Evolutionary conservation across 2,329 filamentous ascomycete genomes (phyloP).

Genomic region (Ophioceras dolichostomum): DNA sequence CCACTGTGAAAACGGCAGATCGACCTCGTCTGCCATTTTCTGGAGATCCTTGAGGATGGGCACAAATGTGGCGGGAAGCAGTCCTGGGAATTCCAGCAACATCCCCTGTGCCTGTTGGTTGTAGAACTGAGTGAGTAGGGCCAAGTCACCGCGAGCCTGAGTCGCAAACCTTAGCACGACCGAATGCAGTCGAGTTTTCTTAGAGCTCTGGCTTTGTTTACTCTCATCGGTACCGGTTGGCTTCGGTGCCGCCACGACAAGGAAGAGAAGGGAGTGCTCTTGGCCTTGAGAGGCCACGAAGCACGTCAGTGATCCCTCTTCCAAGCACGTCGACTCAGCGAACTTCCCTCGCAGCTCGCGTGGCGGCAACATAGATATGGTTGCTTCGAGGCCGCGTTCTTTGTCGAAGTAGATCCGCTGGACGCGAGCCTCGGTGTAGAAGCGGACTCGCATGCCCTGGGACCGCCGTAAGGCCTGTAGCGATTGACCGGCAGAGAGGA

Average conservation of each 20-base stretch:
- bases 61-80: slow-evolving; percentile 44
- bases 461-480: background rate
- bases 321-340: background rate
- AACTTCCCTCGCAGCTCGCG: background rate
- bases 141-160: too few species aligned
- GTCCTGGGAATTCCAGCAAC: slow-evolving; percentile 49
- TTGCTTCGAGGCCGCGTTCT: background rate
- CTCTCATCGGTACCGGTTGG: background rate
- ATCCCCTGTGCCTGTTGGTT: slow-evolving; percentile 8
- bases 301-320: background rate
- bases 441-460: background rate
- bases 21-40: slow-evolving; percentile 26
- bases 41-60: slow-evolving; percentile 45
- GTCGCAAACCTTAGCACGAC: too few species aligned
- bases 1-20: slow-evolving; percentile 36
- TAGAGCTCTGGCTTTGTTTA: too few species aligned
- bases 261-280: slow-evolving; percentile 1
- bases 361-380: background rate
- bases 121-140: slow-evolving; percentile 6
- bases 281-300: background rate
- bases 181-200: too few species aligned
- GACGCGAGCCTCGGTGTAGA: slow-evolving; percentile 20
- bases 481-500: background rate
- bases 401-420: slow-evolving; percentile 21
- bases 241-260: background rate